Base-by-base conservation (phyloP, 768 basidiomycete genomes). In the Gymnopilus dilepis region DNA sequence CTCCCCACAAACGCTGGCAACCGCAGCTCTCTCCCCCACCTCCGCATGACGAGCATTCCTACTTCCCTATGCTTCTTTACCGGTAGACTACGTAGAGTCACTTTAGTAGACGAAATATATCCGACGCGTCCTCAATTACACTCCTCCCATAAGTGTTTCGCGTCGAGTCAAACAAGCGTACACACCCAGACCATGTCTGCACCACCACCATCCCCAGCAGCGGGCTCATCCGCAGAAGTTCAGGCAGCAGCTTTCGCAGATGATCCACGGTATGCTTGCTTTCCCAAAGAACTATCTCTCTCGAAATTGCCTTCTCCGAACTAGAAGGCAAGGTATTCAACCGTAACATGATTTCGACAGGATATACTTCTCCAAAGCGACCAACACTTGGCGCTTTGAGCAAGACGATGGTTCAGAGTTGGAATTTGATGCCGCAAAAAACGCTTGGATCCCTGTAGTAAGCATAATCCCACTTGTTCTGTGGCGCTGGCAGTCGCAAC, bases 341-440 rank as follows among this genome's bases (percentile, higher is more conserved):
- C 64, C 62, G 58, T 64, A 63, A 62, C 65, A 58, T 64, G 37
- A 65, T 62, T 60, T 69, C 56, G 65, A 51, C 72, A 84, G 90
- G 62, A 85, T 95, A 12, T 90, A 94, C 75, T 93, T 91, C 72
- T 90, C 91, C 55, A 89, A 84, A 69, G 80, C 82, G 41, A 79
- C 86, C 4, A 84, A 84, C 54, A 90, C 92, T 68, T 99, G 94
- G 94, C 86, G 88, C 62, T 87, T 90, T 70, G 97, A 99, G 73
- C 86, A 94, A 69, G 91, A 92, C 50, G 92, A 95, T 67, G 95
- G 93, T 17, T 76, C 83, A n/a, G 96, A 97, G 73, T 82, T 93
- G 70, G 97, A 99, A 77, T 99, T 90, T 78, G 92, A 95, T 71
- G 74, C 83, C 33, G 71, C 74, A 9, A 94, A 91, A 70, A 87